Conservation (phyloP, 2,329 filamentous ascomycete species). For the Golovinomyces cichoracearum region DNA sequence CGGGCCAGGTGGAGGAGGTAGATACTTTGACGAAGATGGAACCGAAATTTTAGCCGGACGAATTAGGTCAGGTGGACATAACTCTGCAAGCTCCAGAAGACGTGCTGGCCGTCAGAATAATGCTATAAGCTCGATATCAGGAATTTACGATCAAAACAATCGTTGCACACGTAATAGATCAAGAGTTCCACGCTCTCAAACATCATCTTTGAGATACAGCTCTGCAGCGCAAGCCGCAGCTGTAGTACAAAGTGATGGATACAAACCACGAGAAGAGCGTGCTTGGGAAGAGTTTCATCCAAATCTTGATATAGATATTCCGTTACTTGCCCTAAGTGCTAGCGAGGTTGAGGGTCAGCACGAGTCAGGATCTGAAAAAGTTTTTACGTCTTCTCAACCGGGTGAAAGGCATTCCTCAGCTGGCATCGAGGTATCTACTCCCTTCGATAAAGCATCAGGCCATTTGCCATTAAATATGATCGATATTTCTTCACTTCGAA, state of each 20-base stretch:
- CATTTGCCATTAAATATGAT: constrained; percentile 9
- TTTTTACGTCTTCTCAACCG: constrained; percentile 15
- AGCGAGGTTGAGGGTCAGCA: constrained; percentile 61
- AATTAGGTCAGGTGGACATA: constrained; percentile 23
- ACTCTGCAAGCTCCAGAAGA: constrained; percentile 26
- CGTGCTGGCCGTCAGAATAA: constrained; percentile 26
- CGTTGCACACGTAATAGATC: constrained; percentile 30
- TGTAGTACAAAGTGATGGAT: constrained; percentile 76
- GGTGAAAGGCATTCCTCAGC: constrained; percentile 12
- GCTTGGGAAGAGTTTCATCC: constrained; percentile 97
- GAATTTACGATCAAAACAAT: constrained; percentile 23
- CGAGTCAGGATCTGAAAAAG: constrained; percentile 21
- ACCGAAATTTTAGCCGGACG: constrained; percentile 29
- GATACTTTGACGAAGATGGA: constrained; percentile 52
- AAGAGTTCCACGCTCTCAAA: constrained; percentile 23
- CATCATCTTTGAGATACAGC: constrained; percentile 19
- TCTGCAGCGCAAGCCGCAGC: constrained; percentile 51
- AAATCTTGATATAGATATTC: constrained; percentile 67
- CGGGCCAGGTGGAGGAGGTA: constrained; percentile 60
- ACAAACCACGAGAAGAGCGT: constrained; percentile 88
- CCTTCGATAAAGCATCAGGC: constrained; percentile 9
- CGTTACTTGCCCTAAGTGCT: constrained; percentile 52
- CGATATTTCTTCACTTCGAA: constrained; percentile 8
- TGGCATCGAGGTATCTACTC: constrained; percentile 7
- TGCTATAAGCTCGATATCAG: constrained; percentile 20